These are phyloP conservation scores for Fusarium proliferatum DNA, from an alignment of 2,329 filamentous ascomycete genomes.

Conservation along the genomic window DNA sequence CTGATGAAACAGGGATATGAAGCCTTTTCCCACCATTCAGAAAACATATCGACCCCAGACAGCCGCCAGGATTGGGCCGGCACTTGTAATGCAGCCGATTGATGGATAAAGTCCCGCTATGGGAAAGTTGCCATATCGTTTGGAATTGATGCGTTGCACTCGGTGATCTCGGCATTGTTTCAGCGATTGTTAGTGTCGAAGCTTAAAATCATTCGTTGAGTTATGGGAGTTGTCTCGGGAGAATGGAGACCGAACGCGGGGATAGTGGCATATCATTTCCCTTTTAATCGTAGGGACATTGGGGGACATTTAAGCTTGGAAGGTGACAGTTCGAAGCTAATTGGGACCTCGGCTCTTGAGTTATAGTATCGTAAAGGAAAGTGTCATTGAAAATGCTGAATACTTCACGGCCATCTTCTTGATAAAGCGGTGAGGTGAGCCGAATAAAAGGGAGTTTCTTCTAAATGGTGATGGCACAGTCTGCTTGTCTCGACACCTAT, in stretches of 20 bases:
- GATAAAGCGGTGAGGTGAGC: neutral
- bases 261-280: conserved; percentile 12
- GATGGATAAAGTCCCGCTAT: conserved; percentile 15
- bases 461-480: fast-evolving
- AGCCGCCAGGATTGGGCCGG: neutral
- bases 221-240: neutral
- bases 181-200: neutral
- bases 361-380: neutral
- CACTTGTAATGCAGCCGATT: conserved; percentile 13
- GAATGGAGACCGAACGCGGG: conserved; percentile 8
- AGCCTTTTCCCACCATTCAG: conserved; percentile 33
- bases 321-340: neutral
- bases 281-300: neutral
- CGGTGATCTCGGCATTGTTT: neutral
- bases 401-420: fast-evolving
- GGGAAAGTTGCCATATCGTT: neutral
- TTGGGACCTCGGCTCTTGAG: neutral
- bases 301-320: neutral
- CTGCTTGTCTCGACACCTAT: fast-evolving
- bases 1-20: conserved; percentile 3
- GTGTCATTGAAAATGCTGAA: neutral
- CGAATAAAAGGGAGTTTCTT: fast-evolving
- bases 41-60: neutral
- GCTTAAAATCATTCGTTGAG: neutral
- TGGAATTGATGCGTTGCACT: neutral